Conservation (phyloP, 1,139 yeast genomes). For the Yamadazyma atlantica region DNA sequence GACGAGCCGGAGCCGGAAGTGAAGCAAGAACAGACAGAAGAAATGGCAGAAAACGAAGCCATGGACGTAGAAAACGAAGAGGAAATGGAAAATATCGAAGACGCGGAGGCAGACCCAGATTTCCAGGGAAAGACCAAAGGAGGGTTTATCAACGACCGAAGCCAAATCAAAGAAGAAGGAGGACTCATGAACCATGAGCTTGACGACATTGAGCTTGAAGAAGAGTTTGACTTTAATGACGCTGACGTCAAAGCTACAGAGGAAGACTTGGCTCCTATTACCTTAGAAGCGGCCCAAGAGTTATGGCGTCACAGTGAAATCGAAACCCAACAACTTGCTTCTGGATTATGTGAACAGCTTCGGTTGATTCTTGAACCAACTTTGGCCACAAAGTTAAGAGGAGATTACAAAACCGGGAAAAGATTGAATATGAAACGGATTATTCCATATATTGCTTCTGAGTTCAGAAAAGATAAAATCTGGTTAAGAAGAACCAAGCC, state of each 20-base stretch:
- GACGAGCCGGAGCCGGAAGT: conserved; percentile 24
- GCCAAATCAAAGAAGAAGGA: conserved; percentile 24
- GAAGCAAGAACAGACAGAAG: conserved; percentile 22
- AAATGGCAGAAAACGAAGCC: neutral
- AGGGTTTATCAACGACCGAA: conserved; percentile 53
- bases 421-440: conserved; percentile 96
- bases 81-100: conserved; percentile 22
- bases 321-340: conserved; percentile 82
- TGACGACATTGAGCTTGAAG: conserved; percentile 15
- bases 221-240: conserved; percentile 28
- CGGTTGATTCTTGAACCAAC: conserved; percentile 94
- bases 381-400: conserved; percentile 85
- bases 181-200: conserved; percentile 21
- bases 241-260: conserved; percentile 29
- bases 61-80: conserved; percentile 28
- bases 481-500: conserved; percentile 99
- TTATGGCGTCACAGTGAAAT: conserved; percentile 83
- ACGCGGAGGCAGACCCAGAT: conserved; percentile 39
- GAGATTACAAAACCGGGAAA: conserved; percentile 97
- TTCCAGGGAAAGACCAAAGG: conserved; percentile 54
- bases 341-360: conserved; percentile 88
- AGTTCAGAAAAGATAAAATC: conserved; percentile 95
- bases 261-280: conserved; percentile 46
- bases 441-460: conserved; percentile 96
- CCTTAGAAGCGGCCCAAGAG: conserved; percentile 66